Evolutionary conservation across 1,139 yeast species (phyloP).

Genomic region (Geotrichum fermentans): DNA sequence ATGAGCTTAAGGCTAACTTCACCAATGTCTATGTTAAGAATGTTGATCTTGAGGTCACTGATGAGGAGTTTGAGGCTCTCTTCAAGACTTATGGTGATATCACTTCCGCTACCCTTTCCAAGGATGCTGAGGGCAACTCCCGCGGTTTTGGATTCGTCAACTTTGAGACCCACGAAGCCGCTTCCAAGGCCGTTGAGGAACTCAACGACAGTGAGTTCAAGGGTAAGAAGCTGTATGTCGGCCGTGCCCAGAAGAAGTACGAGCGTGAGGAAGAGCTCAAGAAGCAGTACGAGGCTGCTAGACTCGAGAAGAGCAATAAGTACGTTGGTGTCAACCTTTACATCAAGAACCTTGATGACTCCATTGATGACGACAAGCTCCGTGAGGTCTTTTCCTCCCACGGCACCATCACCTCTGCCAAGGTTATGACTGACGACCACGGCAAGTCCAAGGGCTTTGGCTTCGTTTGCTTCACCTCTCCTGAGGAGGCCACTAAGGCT

Average conservation of each 20-base stretch:
- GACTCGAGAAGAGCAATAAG: constrained; percentile 88
- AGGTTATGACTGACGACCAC: constrained; percentile 90
- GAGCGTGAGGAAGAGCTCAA: constrained; percentile 97
- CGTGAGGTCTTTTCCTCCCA: constrained; percentile 89
- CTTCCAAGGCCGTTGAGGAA: constrained; percentile 86
- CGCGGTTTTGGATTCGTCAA: constrained; percentile 96
- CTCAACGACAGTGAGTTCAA: constrained; percentile 82
- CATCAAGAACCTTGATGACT: constrained; percentile 92
- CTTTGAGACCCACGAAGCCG: constrained; percentile 81
- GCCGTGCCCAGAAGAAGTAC: constrained; percentile 98
- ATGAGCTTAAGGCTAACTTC: constrained; percentile 86
- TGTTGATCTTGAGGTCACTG: constrained; percentile 70
- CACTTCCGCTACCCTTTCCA: constrained; percentile 80
- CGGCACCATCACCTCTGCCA: constrained; percentile 94
- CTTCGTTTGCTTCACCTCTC: constrained; percentile 94
- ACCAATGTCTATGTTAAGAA: constrained; percentile 95
- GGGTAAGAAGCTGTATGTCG: constrained; percentile 86
- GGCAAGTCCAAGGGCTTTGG: constrained; percentile 98
- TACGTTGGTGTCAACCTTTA: constrained; percentile 97
- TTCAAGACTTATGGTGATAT: constrained; percentile 73
- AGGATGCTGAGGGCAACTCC: constrained; percentile 82
- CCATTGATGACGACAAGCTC: constrained; percentile 85
- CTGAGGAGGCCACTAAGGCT: constrained; percentile 99
- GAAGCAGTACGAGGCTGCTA: constrained; percentile 89
- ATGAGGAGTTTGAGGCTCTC: constrained; percentile 60